These are phyloP conservation scores for Aureobasidium uvarum DNA, from an alignment of 2,329 filamentous ascomycete species.

Conservation along the genomic window DNA sequence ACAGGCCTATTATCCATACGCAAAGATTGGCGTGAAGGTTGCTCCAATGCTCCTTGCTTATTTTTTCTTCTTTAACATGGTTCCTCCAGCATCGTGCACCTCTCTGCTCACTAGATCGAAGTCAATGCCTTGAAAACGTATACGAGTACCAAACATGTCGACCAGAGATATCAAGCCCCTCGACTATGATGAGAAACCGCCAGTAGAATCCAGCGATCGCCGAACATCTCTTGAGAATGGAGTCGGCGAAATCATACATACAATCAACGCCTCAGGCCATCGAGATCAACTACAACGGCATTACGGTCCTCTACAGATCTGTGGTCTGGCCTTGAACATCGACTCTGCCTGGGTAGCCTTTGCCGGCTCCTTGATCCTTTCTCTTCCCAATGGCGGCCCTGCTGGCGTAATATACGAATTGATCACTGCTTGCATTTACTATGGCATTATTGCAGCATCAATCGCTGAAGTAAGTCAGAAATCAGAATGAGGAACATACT, in stretches of 20 bases:
- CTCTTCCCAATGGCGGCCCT: constrained; percentile 45
- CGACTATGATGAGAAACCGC: constrained; percentile 6
- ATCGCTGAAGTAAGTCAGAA: constrained; percentile 32
- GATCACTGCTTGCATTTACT: constrained; percentile 39
- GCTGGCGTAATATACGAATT: constrained; percentile 42
- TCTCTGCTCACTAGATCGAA: background rate
- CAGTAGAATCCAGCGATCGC: background rate
- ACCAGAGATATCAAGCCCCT: background rate
- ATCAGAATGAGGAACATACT: background rate
- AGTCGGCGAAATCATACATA: constrained; percentile 40
- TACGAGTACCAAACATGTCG: background rate
- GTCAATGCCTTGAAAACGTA: constrained; percentile 3
- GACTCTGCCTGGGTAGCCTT: constrained; percentile 66
- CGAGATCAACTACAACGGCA: constrained; percentile 62
- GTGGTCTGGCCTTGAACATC: constrained; percentile 55
- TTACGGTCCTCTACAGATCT: constrained; percentile 59
- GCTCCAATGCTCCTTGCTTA: background rate
- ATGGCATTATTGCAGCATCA: constrained; percentile 40
- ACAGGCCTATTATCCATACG: constrained; percentile 18
- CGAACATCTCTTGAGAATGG: constrained; percentile 30
- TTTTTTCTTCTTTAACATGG: constrained; percentile 3
- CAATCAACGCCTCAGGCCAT: constrained; percentile 64
- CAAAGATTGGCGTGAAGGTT: constrained; percentile 1
- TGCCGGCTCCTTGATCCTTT: constrained; percentile 59
- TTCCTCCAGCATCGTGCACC: background rate